phyloP scores from a whole-genome alignment of 139 green algal genomes.

The Chlorella sp. region DNA sequence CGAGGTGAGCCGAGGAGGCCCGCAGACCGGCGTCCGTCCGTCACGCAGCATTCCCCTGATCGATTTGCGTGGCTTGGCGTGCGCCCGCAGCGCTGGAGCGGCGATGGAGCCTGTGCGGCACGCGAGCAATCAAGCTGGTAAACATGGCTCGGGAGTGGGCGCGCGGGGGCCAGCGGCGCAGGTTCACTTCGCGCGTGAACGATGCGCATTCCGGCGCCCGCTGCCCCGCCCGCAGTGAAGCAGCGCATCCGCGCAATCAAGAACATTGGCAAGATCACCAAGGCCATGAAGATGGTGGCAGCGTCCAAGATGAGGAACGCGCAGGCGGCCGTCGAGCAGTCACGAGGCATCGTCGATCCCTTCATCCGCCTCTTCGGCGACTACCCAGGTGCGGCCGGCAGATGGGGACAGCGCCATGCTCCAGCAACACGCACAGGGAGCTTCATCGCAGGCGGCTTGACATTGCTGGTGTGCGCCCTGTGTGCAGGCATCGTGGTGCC shows the following conservation, averaged over 20 bases:
- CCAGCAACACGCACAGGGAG: no score
- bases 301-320: slow-evolving; percentile 94
- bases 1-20: not conserved
- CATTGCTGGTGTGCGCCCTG: no score
- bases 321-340: slow-evolving; percentile 68
- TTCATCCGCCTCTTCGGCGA: slow-evolving; percentile 89
- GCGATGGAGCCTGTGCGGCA: slow-evolving; percentile 34
- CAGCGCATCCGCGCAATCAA: slow-evolving; percentile 94
- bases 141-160: no score
- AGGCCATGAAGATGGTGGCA: slow-evolving; percentile 99
- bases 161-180: not conserved
- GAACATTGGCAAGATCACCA: slow-evolving; percentile 99
- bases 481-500: slow-evolving; percentile 16
- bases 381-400: slow-evolving; percentile 67
- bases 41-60: no score
- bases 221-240: slow-evolving; percentile 67
- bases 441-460: no score
- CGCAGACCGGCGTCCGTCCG: no score
- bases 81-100: not conserved
- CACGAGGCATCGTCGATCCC: slow-evolving; percentile 76
- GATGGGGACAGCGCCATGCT: no score
- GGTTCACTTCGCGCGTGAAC: not conserved
- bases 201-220: not conserved
- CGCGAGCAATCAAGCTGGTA: slow-evolving; percentile 50
- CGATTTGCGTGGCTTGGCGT: not conserved